Evolutionary conservation across 805 yeast genomes (phyloP).

Genomic region (Nakazawaea populi): DNA sequence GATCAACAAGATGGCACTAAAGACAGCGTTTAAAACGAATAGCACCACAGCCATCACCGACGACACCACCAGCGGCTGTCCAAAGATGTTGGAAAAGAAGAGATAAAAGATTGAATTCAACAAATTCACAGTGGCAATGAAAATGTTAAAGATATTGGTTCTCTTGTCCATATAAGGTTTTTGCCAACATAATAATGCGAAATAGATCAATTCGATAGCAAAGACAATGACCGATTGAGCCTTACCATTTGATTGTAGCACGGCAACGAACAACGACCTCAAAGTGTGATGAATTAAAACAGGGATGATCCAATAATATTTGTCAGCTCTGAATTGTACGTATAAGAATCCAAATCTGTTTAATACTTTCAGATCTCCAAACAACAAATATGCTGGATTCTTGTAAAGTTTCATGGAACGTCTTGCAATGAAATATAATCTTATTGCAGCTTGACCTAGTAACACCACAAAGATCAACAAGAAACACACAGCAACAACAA

Average conservation of each 20-base stretch:
- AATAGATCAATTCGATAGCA: constrained; percentile 67
- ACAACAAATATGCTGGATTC: constrained; percentile 88
- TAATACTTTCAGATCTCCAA: constrained; percentile 74
- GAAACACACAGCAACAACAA: constrained; percentile 73
- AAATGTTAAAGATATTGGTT: constrained; percentile 89
- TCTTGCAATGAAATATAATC: constrained; percentile 71
- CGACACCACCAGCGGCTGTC: constrained; percentile 81
- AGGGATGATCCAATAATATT: constrained; percentile 75
- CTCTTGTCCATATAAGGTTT: constrained; percentile 94
- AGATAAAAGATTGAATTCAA: constrained; percentile 81
- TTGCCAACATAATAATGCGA: constrained; percentile 56
- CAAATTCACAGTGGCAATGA: constrained; percentile 72
- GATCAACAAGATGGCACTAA: constrained; percentile 74
- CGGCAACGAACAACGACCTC: constrained; percentile 81
- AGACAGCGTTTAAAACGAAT: constrained; percentile 83
- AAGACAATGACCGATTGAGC: constrained; percentile 76
- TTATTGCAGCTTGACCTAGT: constrained; percentile 63
- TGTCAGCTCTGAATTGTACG: constrained; percentile 83
- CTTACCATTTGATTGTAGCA: constrained; percentile 75
- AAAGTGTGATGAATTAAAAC: constrained; percentile 59
- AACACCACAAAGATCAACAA: constrained; percentile 53
- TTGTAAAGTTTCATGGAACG: constrained; percentile 66
- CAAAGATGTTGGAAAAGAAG: constrained; percentile 81
- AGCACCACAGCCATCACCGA: constrained; percentile 89
- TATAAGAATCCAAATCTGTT: constrained; percentile 90